Percentiles rank a stretch among this genome's conserved stretches.
Evolutionary conservation across 73 alveolate genomes (phyloP).

Genomic region (Paramecium sexaurelia): DNA sequence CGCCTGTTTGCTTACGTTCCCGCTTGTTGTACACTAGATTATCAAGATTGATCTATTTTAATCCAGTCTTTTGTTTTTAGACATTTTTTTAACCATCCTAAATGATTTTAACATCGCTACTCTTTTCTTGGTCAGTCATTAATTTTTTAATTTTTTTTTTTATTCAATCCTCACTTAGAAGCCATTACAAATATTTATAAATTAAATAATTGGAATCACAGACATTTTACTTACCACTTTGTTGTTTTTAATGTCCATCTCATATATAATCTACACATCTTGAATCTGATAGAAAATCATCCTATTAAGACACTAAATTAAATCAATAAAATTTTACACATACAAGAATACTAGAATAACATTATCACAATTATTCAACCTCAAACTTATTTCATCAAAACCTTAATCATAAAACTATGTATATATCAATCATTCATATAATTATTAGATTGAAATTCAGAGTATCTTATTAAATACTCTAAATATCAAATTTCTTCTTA

Average conservation of each 20-base stretch:
- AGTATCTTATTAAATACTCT: neutral
- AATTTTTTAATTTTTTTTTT: conserved; percentile 16
- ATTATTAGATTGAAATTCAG: neutral
- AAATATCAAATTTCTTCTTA: neutral
- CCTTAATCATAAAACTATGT: neutral
- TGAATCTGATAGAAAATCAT: conserved; percentile 94
- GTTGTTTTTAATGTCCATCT: neutral
- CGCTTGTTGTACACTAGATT: conserved; percentile 42
- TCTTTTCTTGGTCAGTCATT: conserved; percentile 50
- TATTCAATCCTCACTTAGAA: conserved; percentile 7
- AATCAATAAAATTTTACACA: conserved; percentile 67
- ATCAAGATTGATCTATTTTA: conserved; percentile 45
- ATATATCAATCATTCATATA: neutral
- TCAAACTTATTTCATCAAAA: neutral
- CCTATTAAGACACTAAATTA: conserved; percentile 90
- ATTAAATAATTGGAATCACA: conserved; percentile 71
- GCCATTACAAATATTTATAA: neutral
- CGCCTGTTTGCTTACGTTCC: conserved; percentile 35
- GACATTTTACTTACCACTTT: conserved; percentile 84
- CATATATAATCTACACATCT: conserved; percentile 74
- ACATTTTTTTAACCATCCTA: conserved; percentile 9
- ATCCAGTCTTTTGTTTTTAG: conserved; percentile 27
- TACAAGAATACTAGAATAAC: neutral
- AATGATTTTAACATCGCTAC: neutral
- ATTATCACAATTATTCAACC: neutral